Evolutionary conservation across 352 stramenopile species (phyloP).

Genomic region (Aphanomyces euteiches): DNA sequence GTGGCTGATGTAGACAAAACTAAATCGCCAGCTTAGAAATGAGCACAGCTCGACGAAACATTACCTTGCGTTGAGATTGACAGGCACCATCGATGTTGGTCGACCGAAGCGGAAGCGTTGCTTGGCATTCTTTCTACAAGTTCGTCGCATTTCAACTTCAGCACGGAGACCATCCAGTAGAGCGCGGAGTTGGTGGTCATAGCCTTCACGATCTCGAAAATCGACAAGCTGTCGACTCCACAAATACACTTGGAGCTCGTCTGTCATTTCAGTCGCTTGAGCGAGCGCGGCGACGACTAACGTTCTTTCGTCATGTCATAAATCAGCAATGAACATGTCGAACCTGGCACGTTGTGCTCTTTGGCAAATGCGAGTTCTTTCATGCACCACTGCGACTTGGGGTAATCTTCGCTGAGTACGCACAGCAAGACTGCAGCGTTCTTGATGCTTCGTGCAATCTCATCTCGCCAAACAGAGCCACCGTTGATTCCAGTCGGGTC

Average conservation of each 20-base stretch:
- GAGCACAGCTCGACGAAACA: not conserved
- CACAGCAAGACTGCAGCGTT: conserved; percentile 69
- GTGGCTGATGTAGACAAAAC: conserved; percentile 70
- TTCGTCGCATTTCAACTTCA: conserved; percentile 38
- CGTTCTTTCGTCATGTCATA: not conserved
- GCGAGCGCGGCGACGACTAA: conserved; percentile 14
- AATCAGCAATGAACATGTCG: not conserved
- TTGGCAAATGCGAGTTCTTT: conserved; percentile 78
- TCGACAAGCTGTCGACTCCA: conserved; percentile 80
- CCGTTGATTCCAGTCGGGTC: conserved; percentile 74
- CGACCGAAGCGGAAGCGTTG: not conserved
- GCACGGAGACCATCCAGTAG: conserved; percentile 69
- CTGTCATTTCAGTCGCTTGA: conserved; percentile 38
- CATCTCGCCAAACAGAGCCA: conserved; percentile 72
- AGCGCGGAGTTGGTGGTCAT: conserved; percentile 58
- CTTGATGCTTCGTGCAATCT: conserved; percentile 74
- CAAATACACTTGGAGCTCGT: conserved; percentile 81
- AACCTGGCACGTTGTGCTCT: conserved; percentile 30
- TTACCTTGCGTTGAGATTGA: not conserved
- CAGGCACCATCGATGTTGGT: not conserved
- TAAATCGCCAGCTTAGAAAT: not conserved
- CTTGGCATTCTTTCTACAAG: not conserved
- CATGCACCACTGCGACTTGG: conserved; percentile 67
- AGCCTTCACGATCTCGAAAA: conserved; percentile 68
- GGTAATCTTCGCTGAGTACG: conserved; percentile 71